phyloP scores from a whole-genome alignment of 768 basidiomycete genomes.

The Holtermanniella nyarrowii region DNA sequence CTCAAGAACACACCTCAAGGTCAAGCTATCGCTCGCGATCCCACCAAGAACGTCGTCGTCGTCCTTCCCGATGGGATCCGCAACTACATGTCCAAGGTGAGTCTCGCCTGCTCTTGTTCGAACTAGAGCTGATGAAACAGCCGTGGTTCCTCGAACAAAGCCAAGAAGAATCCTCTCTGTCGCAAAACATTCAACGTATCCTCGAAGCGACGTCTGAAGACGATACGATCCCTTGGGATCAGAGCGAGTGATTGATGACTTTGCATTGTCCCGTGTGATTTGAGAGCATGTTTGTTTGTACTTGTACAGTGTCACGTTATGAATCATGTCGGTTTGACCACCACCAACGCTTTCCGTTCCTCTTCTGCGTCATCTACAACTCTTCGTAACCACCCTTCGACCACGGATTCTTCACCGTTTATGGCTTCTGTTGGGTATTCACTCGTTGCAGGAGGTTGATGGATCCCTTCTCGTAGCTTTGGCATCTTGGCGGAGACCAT shows the following conservation, averaged over 20 bases:
- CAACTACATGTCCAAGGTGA: conserved; percentile 77
- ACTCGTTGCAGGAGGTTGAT: not conserved
- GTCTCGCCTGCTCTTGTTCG: not conserved
- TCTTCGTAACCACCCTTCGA: not conserved
- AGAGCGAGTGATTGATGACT: not conserved
- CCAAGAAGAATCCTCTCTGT: not conserved
- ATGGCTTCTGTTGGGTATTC: not conserved
- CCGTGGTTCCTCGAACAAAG: not conserved
- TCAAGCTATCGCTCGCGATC: conserved; percentile 49
- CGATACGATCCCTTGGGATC: not conserved
- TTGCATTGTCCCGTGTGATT: too few relatives aligned
- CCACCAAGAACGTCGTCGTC: conserved; percentile 76
- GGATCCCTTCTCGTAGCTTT: not conserved
- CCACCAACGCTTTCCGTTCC: not conserved
- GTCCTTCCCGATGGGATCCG: conserved; percentile 82
- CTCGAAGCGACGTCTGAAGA: not conserved
- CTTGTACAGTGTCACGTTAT: too few relatives aligned
- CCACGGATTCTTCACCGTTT: not conserved
- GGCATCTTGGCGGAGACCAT: not conserved
- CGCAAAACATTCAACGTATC: not conserved
- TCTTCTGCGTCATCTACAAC: not conserved
- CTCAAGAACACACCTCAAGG: conserved; percentile 59
- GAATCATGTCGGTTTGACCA: too few relatives aligned
- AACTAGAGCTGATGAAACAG: not conserved
- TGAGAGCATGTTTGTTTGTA: too few relatives aligned